Conservation (phyloP, 768 basidiomycete genomes). For the Galerina sulciceps region DNA sequence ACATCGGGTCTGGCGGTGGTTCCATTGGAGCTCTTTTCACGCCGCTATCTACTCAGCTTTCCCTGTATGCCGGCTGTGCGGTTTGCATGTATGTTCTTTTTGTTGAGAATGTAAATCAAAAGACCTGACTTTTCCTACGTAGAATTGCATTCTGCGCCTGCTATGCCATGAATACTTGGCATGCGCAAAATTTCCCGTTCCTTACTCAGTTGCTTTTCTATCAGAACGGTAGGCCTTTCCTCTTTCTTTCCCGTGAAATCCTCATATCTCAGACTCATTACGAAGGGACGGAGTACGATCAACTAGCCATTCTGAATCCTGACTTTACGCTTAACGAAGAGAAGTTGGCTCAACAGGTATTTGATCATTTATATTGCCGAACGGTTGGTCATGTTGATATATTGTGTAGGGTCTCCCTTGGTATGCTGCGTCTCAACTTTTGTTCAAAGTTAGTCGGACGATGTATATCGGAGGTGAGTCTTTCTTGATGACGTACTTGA, state of each 20-base stretch:
- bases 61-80: conserved; percentile 44
- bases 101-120: not conserved
- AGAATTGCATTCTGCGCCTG: conserved; percentile 45
- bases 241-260: not conserved
- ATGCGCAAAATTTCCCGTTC: conserved; percentile 60
- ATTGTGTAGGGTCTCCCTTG: conserved; percentile 37
- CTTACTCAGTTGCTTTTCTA: conserved; percentile 51
- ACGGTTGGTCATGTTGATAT: not conserved
- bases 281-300: conserved; percentile 52
- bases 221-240: conserved; percentile 41
- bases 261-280: not conserved
- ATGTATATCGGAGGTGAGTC: conserved; percentile 40
- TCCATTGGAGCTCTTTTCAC: conserved; percentile 43
- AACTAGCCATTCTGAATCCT: conserved; percentile 50
- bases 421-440: conserved; percentile 47
- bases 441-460: conserved; percentile 40
- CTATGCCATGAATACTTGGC: conserved; percentile 54
- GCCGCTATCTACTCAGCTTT: conserved; percentile 51
- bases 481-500: too few relatives aligned
- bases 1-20: conserved; percentile 39
- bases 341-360: conserved; percentile 41
- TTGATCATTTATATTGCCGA: not conserved
- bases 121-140: not conserved
- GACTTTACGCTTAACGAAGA: conserved; percentile 51
- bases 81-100: conserved; percentile 42